These are phyloP conservation scores for Mesembryanthemum crystallinum DNA, from an alignment of 148 eudicot genomes.

Conservation along the genomic window DNA sequence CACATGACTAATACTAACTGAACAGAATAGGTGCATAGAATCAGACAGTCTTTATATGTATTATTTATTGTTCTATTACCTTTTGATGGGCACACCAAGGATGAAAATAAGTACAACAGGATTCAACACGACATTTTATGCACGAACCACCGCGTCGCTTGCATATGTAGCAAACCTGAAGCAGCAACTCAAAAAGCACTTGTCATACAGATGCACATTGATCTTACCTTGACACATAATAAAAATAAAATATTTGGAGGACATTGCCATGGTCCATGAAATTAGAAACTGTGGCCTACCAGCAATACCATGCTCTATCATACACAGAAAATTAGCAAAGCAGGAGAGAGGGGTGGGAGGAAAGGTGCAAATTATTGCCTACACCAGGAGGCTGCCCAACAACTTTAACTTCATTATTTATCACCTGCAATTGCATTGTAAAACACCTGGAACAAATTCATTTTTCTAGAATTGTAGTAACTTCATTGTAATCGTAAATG, in stretches of 20 bases:
- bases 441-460: too few relatives aligned
- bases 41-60: neutral
- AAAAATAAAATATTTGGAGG: neutral
- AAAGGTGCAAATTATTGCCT: too few relatives aligned
- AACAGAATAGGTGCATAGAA: neutral
- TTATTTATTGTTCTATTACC: slow-evolving; percentile 32
- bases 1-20: neutral
- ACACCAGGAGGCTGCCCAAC: too few relatives aligned
- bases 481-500: too few relatives aligned
- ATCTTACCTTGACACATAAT: neutral
- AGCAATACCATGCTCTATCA: neutral
- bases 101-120: slow-evolving; percentile 43
- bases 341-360: too few relatives aligned
- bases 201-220: neutral
- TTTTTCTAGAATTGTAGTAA: too few relatives aligned
- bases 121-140: slow-evolving; percentile 39
- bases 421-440: too few relatives aligned
- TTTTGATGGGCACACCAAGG: slow-evolving; percentile 65
- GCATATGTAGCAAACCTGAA: slow-evolving; percentile 51
- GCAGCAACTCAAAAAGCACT: slow-evolving; percentile 10
- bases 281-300: neutral
- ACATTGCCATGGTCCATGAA: neutral
- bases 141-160: slow-evolving; percentile 55
- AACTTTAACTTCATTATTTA: too few relatives aligned
- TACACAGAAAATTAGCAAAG: neutral